Base-by-base conservation (phyloP, 345 rosid species). In the Stellera chamaejasme region DNA sequence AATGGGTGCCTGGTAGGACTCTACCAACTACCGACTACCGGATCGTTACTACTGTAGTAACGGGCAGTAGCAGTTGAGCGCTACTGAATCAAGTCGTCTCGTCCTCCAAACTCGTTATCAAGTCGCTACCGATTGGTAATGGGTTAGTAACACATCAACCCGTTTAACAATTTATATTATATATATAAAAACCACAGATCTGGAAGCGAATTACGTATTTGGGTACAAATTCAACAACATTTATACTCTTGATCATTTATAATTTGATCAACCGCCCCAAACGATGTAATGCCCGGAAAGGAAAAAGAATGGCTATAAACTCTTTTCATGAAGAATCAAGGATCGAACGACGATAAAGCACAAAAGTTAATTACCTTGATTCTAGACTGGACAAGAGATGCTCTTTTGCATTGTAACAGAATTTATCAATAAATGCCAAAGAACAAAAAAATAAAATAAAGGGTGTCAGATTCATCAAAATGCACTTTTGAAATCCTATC, bases 301-400 rank as follows among this genome's bases (percentile, higher is more conserved):
- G 54, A 58, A 71, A 62, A 60, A 45, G 53, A 59, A 74, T 42
- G 39, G 39, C 44, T 49, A 61, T 50, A 39, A 50, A 55, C 27
- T 32, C 11, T 23, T 27, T n/a, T 27, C 42, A 11, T 53, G 46
- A 14, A 10, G 14, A 19, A 53, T 23, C 56, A 55, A 27, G 27
- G 11, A 26, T 59, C 23, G 42, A 39, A 43, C 7, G 44, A 55
- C 47, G n/a, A 52, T 16, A 55, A 3, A 54, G 39, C 57, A 49
- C 11, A 45, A 61, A 57, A 68, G 27, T n/a, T n/a, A n/a, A n/a
- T 64, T 42, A 93, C 99, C 99, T 93, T 93, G 73, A 93, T 89
- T 80, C 97, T 81, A 58, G 99, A 93, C 82, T 93, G 99, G 66
- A 93, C 99, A 69, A 93, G 99, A 27, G 99, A 83, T 50, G 99